Base-by-base conservation (phyloP, 768 basidiomycete species). In the Fistulinella prunicolor region DNA sequence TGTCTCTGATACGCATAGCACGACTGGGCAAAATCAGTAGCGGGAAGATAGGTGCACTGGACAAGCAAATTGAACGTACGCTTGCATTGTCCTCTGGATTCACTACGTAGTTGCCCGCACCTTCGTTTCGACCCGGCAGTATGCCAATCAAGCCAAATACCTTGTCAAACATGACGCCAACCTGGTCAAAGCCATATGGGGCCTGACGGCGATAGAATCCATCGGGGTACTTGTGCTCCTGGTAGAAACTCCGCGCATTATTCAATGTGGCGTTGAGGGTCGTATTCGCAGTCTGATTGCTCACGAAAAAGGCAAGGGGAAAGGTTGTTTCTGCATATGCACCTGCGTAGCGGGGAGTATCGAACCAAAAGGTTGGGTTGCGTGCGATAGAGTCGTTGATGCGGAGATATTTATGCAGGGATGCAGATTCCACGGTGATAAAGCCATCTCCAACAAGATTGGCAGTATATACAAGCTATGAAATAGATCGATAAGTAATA, bases 331-430 rank as follows among this genome's bases (percentile, higher is more conserved):
- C 60, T 4, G 52, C 53, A 9, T 60, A 61, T 10, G 53, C 61
- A 3, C 61, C 53, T 1, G 55, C 38, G 43, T 12, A 63, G 9
- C 60, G 52, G 0, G 58, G 57, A 12, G 55, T 55, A 3, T 55
- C 52, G n/a, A 63, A 61, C 40, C 28, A 49, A 36, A 62, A 62
- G 0, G 55, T 57, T 0, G 60, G 60, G 36, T 62, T 62, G 32
- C 41, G 44, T 13, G 60, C 61, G 20, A 62, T 63, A 21, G 60
- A 62, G 41, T 63, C 52, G 24, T 58, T 63, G 36, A 62, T 62
- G n/a, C 61, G 58, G 5, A 43, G 42, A 1, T 24, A 24, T 20
- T 63, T 62, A 30, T 62, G 50, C 23, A 63, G 17, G 10, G 58
- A 26, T 21, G 58, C 48, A 2, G 61, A 60, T 39, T 63, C 53